phyloP scores from a whole-genome alignment of 495 filamentous ascomycete genomes.

The Xylaria nigripes region DNA sequence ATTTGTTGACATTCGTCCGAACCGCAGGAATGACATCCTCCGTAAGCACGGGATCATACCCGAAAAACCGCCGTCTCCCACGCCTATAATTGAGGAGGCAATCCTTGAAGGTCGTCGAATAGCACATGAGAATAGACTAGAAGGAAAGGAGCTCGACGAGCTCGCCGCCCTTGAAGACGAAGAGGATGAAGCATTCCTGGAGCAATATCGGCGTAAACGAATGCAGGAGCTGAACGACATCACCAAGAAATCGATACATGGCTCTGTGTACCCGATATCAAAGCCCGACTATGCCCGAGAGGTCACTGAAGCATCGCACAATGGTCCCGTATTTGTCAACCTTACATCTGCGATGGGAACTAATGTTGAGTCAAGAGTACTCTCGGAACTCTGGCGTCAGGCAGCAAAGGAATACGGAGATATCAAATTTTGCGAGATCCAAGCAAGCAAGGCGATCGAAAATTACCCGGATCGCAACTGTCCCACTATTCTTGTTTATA shows the following conservation, averaged over 20 bases:
- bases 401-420: conserved; percentile 79
- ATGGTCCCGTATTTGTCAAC: conserved; percentile 70
- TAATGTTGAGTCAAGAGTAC: conserved; percentile 73
- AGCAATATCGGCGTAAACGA: conserved; percentile 77
- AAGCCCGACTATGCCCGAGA: conserved; percentile 88
- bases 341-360: conserved; percentile 66
- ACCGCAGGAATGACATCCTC: conserved; percentile 90
- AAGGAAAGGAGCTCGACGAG: conserved; percentile 90
- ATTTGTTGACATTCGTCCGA: conserved; percentile 11
- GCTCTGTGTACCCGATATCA: conserved; percentile 84
- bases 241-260: conserved; percentile 66
- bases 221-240: conserved; percentile 70
- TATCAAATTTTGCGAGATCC: conserved; percentile 96
- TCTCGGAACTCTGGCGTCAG: conserved; percentile 82
- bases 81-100: conserved; percentile 93
- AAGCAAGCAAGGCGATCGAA: conserved; percentile 88
- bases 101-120: conserved; percentile 68
- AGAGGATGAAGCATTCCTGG: conserved; percentile 85
- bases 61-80: conserved; percentile 89
- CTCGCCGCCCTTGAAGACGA: conserved; percentile 84
- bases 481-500: conserved; percentile 88
- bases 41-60: conserved; percentile 93
- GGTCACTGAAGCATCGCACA: conserved; percentile 82
- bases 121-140: conserved; percentile 82
- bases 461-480: conserved; percentile 91